Base-by-base conservation (phyloP, 2,329 filamentous ascomycete species). In the Neopestalotiopsis clavispora region DNA sequence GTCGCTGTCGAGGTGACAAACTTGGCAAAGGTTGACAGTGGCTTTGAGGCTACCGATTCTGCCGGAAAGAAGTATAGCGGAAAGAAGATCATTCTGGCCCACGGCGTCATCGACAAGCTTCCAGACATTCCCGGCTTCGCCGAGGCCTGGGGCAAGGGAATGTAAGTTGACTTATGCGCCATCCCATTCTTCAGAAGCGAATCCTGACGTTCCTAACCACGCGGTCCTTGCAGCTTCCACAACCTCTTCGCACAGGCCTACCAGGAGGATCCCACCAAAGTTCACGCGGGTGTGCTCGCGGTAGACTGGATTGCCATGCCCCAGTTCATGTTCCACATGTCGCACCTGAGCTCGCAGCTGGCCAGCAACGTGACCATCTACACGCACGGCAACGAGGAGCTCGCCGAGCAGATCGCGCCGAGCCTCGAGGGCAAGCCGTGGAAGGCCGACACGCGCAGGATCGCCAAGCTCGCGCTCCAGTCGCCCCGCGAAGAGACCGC, bases 161-260 rank as follows among this genome's bases (percentile, higher is more conserved):
- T 88, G 83, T 87, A 71, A 80, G 82, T 78, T 14, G 60, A 38
- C n/a, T 5, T 14, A 23, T 14, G 2, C 9, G 49, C 20, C 17
- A 5, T 28, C 12, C 14, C 28, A 23, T 14, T 6, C 23, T 49
- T n/a, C 20, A 63, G 58, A 30, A 13, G 56, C 14, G 42, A 6
- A 49, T 69, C n/a, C 69, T 38, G 34, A 28, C 13, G 28, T 68
- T 14, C 20, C 20, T 61, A 9, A 38, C 14, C 42, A 49, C 42
- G 12, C 42, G 17, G 17, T 17, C 14, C 17, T 49, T 14, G 12
- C 42, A 84, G 83, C 61, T 90, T 87, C 71, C 87, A 90, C 72
- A 90, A 87, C 72, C 81, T 90, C 1, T 89, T 85, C 72, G 90
- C 87, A 75, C 83, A 90, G 71, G 88, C 88, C 6, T 90, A 83